These are phyloP conservation scores for Phascolomyces articulosus DNA, from an alignment of 371 early-diverging fungal species.

Conservation along the genomic window DNA sequence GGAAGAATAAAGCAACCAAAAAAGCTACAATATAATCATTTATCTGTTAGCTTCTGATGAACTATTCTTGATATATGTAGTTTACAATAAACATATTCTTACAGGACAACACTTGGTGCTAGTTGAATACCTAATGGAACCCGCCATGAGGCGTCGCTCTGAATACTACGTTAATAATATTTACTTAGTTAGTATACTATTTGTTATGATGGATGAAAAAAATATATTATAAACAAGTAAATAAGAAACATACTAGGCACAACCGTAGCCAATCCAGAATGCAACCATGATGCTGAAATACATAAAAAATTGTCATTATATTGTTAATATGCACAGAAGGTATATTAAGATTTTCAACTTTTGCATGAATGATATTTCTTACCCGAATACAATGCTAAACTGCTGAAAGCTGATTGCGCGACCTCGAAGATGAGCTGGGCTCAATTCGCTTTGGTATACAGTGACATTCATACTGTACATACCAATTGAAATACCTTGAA, in stretches of 20 bases:
- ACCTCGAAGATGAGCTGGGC: conserved; percentile 25
- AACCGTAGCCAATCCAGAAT: conserved; percentile 51
- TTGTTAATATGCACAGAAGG: too few species aligned
- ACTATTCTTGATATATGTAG: too few species aligned
- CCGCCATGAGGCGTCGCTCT: conserved; percentile 37
- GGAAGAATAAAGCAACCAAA: conserved; percentile 43
- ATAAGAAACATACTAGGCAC: conserved; percentile 34
- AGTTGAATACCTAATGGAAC: conserved; percentile 37
- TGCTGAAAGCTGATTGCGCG: conserved; percentile 26
- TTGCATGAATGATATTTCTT: background rate
- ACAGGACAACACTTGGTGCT: conserved; percentile 38
- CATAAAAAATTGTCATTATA: too few species aligned
- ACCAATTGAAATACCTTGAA: conserved; percentile 44
- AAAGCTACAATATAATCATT: conserved; percentile 69
- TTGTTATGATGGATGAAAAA: conserved; percentile 56
- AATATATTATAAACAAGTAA: conserved; percentile 62
- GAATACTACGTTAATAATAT: conserved; percentile 44
- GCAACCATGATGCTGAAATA: conserved; percentile 52
- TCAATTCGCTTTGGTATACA: conserved; percentile 41
- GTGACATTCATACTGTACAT: conserved; percentile 38
- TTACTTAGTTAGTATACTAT: conserved; percentile 60
- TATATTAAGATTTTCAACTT: background rate
- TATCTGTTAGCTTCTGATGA: conserved; percentile 30
- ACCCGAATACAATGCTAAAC: conserved; percentile 25
- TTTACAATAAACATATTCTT: conserved; percentile 37